Evolutionary conservation across 306 rosid genomes (phyloP).

Genomic region (Acacia crassicarpa): DNA sequence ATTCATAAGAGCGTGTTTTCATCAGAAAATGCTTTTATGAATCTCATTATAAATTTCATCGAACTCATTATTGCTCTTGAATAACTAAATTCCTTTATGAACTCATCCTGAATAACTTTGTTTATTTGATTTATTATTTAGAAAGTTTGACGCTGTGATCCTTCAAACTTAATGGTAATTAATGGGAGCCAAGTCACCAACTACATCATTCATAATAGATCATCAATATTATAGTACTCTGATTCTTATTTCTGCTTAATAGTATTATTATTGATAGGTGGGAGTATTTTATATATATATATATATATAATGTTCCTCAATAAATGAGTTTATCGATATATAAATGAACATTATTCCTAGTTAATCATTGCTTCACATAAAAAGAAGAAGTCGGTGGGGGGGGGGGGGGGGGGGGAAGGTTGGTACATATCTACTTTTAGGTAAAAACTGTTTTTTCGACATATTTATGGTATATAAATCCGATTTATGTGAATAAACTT

Average conservation of each 20-base stretch:
- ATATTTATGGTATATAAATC: no score
- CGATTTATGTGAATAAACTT: no score
- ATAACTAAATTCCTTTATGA: background rate
- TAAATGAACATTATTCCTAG: background rate
- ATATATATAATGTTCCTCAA: background rate
- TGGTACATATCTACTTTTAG: no score
- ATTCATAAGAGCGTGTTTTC: no score
- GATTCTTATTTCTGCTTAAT: background rate
- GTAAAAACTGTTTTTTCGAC: no score
- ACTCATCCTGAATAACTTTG: background rate
- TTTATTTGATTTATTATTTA: no score
- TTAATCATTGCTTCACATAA: background rate
- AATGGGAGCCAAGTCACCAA: background rate
- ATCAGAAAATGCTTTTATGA: no score
- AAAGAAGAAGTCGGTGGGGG: background rate
- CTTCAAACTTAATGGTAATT: background rate
- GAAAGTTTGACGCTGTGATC: background rate
- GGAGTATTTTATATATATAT: no score
- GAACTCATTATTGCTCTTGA: no score
- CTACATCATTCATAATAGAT: background rate
- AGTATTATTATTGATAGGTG: no score
- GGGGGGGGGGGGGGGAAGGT: background rate
- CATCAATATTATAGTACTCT: background rate
- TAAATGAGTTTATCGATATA: background rate
- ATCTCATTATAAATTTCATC: no score